Evolutionary conservation across 2,329 filamentous ascomycete genomes (phyloP).

Genomic region (Pseudocercospora crystallina): DNA sequence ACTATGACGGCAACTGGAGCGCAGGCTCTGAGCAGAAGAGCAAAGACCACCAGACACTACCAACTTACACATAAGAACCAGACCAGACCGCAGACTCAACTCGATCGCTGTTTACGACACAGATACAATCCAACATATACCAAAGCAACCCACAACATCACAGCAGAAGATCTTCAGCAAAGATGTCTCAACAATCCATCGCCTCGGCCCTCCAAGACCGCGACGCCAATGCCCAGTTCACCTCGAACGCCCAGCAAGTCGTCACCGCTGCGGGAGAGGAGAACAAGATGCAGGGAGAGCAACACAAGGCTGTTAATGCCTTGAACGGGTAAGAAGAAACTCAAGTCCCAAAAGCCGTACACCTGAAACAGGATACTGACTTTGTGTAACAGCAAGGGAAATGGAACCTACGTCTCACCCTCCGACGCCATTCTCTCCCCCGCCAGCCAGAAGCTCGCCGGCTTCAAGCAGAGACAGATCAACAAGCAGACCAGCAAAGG

Average conservation of each 20-base stretch:
- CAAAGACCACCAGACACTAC: no score
- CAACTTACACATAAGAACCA: no score
- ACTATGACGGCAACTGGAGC: no score
- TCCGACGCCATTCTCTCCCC: conserved; percentile 90
- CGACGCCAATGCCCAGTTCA: conserved; percentile 27
- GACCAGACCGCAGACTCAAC: no score
- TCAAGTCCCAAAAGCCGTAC: no score
- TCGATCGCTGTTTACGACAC: no score
- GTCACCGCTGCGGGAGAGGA: conserved; percentile 17
- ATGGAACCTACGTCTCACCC: conserved; percentile 69
- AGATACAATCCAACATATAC: no score
- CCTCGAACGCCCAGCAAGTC: conserved; percentile 11
- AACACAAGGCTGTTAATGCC: conserved; percentile 19
- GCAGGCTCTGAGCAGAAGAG: no score
- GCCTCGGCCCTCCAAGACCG: conserved; percentile 26
- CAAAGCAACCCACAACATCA: no score
- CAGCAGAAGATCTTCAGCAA: neutral
- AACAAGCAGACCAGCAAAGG: conserved; percentile 55
- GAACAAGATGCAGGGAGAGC: conserved; percentile 24
- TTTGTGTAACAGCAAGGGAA: conserved; percentile 19
- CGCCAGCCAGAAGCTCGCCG: conserved; percentile 77
- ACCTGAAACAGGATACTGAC: no score
- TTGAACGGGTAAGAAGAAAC: conserved; percentile 18
- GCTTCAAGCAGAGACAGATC: conserved; percentile 76
- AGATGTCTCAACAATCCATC: conserved; percentile 18